A percentile compares a stretch with the other conserved stretches of the same genome.
Conservation (phyloP, 768 basidiomycete genomes). For the Lyophyllum decastes region DNA sequence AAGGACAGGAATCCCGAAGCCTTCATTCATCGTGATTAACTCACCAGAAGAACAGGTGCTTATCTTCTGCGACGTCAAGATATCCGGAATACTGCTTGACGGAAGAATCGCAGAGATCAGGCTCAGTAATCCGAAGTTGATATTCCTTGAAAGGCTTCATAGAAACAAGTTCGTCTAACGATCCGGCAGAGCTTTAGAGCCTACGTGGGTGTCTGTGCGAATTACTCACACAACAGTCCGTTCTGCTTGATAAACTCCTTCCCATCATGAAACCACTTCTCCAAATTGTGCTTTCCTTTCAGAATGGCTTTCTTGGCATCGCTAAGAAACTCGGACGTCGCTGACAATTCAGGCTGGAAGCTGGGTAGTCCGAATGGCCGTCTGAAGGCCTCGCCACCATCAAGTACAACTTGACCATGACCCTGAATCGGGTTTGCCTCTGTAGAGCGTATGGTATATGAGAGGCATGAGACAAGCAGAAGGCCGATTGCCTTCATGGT, state of each 20-base stretch:
- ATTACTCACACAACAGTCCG: conserved; percentile 65
- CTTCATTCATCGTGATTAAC: conserved; percentile 14
- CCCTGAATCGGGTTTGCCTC: conserved; percentile 12
- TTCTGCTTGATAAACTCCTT: conserved; percentile 70
- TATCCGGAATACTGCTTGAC: conserved; percentile 85
- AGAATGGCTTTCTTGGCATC: conserved; percentile 44
- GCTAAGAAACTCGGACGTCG: conserved; percentile 36
- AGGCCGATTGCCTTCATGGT: conserved; percentile 18
- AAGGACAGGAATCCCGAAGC: not conserved
- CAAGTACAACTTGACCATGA: conserved; percentile 47
- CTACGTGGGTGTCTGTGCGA: not conserved
- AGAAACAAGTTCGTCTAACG: conserved; percentile 63
- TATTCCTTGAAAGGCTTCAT: conserved; percentile 52
- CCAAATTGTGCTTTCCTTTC: conserved; percentile 47
- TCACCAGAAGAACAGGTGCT: conserved; percentile 89
- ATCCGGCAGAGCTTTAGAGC: not conserved
- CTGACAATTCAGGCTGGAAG: conserved; percentile 12
- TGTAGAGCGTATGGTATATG: not conserved
- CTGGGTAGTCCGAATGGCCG: conserved; percentile 7
- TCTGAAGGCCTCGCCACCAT: conserved; percentile 24
- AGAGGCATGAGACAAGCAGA: conserved; percentile 13
- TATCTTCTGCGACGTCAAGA: conserved; percentile 76
- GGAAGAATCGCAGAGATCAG: conserved; percentile 75
- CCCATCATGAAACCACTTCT: conserved; percentile 66
- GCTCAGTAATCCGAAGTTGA: conserved; percentile 63